Conservation (phyloP, 2,329 filamentous ascomycete species). For the Colletotrichum destructivum region DNA sequence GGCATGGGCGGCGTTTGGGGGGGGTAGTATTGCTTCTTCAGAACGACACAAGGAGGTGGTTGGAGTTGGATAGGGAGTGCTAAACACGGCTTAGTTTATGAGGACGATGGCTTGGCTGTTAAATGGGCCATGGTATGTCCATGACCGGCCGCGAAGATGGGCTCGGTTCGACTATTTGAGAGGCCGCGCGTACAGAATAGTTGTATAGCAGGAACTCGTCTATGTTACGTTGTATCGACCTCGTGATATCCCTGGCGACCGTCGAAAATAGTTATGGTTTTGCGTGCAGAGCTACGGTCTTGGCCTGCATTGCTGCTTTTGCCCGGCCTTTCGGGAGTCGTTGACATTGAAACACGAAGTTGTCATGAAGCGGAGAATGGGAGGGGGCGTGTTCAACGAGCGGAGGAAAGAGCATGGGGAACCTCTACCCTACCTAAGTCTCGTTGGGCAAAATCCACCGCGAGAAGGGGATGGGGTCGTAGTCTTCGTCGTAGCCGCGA, state of each 20-base stretch:
- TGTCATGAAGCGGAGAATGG: not conserved
- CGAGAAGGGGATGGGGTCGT: not conserved
- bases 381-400: not conserved
- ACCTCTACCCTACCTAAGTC: not conserved
- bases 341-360: not conserved
- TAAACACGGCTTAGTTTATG: not conserved
- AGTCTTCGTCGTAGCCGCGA: not conserved
- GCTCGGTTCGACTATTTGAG: too few species aligned
- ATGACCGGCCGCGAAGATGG: not conserved
- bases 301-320: not conserved
- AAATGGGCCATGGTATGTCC: not conserved
- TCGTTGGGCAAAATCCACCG: not conserved
- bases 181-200: not conserved
- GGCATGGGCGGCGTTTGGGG: conserved; percentile 30
- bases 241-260: not conserved
- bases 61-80: not conserved
- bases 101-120: not conserved
- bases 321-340: not conserved
- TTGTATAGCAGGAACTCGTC: not conserved
- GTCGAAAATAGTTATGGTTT: too few species aligned
- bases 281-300: not conserved
- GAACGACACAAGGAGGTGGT: not conserved
- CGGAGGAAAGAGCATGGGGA: not conserved
- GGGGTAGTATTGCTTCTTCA: not conserved
- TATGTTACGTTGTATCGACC: not conserved